Evolutionary conservation across 495 filamentous ascomycete genomes (phyloP), one percentile per base, ranked within the genome.

Genomic region (Tirmania nivea): DNA sequence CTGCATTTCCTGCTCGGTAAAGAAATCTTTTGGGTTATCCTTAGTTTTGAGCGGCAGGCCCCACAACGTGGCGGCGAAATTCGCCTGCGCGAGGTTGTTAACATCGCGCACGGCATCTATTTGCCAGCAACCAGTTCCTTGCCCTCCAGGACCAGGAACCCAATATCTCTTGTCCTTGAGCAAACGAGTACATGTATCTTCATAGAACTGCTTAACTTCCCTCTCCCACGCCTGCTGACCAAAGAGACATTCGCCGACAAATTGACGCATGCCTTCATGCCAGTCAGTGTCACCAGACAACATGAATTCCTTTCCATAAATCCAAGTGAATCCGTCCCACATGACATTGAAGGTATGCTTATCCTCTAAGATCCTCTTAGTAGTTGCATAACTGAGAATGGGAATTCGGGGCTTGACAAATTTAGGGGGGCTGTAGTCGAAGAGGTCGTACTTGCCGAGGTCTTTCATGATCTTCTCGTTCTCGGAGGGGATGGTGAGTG

Each of bases 1-100:
- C 66, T 86, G 87, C 55, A 90, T 67, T 66, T 90, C 83, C 37
- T 88, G 76, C 59, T 84, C 81, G 8, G 77, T 83, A 68, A 86
- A 88, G 35, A 85, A 67, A 6, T 81, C 83, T 55, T 73, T 74
- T 10, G 78, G 71, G 60, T 79, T 77, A 31, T 78, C 74, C 55
- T 77, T 73, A 36, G 76, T 80, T 68, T 83, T 82, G 55, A 93
- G 68, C 0, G 85, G 80, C 1, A 93, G 71, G 20, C 76, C 76
- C 63, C 88, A 86, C 31, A 88, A 63, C 31, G 73, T 73, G 8
- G 85, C 73, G 2, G 76, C 82, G 51, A 90, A 88, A 60, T 81
- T 75, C 8, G 81, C 75, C 3, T 79, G 79, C 0, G 76, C 80
- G 6, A 85, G 58, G 59, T 87, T 88, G 49, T 79, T 82, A 25